These are phyloP conservation scores for Isoetes taiwanensis DNA, from an alignment of 75 land plant genomes.

Conservation along the genomic window DNA sequence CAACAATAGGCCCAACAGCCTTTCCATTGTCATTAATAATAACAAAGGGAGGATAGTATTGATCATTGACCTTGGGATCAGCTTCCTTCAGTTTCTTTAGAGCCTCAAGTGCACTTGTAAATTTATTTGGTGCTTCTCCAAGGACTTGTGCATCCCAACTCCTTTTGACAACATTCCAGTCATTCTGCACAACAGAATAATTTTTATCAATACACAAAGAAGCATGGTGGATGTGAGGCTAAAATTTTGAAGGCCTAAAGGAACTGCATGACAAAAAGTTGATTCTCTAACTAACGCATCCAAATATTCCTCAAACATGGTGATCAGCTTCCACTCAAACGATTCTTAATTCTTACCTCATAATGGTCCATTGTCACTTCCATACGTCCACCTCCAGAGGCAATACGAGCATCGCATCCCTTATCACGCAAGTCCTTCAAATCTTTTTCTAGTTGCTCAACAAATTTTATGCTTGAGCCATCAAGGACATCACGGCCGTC, in stretches of 20 bases:
- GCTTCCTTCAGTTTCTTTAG: constrained; percentile 61
- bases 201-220: not conserved
- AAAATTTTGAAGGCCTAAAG: not conserved
- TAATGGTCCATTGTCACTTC: constrained; percentile 98
- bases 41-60: constrained; percentile 91
- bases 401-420: constrained; percentile 85
- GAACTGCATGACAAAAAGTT: not conserved
- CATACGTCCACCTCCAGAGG: constrained; percentile 99
- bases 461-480: constrained; percentile 76
- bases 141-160: constrained; percentile 99
- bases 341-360: constrained; percentile 43
- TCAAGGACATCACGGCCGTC: constrained; percentile 98
- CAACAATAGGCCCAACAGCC: constrained; percentile 88
- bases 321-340: not conserved
- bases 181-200: constrained; percentile 49
- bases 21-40: constrained; percentile 72
- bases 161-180: constrained; percentile 92
- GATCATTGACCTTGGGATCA: constrained; percentile 60
- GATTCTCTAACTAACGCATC: not conserved
- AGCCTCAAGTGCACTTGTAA: constrained; percentile 68
- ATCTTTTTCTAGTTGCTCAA: constrained; percentile 70
- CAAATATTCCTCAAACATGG: not conserved
- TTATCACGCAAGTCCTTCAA: constrained; percentile 44
- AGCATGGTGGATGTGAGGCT: not conserved
- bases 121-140: constrained; percentile 93